These are phyloP conservation scores for Rhytidhysteron rufulum DNA, from an alignment of 2,329 filamentous ascomycete species.

Conservation along the genomic window DNA sequence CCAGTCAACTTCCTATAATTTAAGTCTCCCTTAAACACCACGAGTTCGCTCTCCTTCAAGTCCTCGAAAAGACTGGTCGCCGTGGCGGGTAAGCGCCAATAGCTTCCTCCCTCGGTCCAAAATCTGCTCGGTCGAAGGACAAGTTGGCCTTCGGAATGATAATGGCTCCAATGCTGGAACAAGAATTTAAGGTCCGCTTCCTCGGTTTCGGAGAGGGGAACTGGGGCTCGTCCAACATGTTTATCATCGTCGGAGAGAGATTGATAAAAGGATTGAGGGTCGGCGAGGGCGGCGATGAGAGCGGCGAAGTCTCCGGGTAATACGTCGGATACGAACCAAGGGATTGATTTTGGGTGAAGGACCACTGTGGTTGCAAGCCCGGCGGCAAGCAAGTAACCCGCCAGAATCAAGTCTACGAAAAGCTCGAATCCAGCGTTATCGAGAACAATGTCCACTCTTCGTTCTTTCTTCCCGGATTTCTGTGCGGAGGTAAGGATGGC, in stretches of 20 bases:
- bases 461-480: slow-evolving; percentile 58
- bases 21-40: slow-evolving; percentile 95
- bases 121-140: slow-evolving; percentile 80
- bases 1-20: slow-evolving; percentile 93
- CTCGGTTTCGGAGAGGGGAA: slow-evolving; percentile 65
- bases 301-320: slow-evolving; percentile 78
- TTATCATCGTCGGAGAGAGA: slow-evolving; percentile 65
- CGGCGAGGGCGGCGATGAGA: slow-evolving; percentile 75
- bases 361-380: slow-evolving; percentile 83
- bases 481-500: slow-evolving; percentile 63
- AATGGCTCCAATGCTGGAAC: slow-evolving; percentile 73
- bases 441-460: slow-evolving; percentile 87
- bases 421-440: slow-evolving; percentile 98
- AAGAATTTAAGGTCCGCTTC: slow-evolving; percentile 66
- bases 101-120: slow-evolving; percentile 86
- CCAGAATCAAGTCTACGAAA: slow-evolving; percentile 89
- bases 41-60: slow-evolving; percentile 76
- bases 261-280: slow-evolving; percentile 75
- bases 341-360: slow-evolving; percentile 89
- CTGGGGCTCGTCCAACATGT: slow-evolving; percentile 52
- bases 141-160: slow-evolving; percentile 81
- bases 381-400: slow-evolving; percentile 80
- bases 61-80: slow-evolving; percentile 70
- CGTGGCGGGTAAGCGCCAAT: slow-evolving; percentile 75
- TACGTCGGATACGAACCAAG: slow-evolving; percentile 98